Conservation (phyloP, 2,329 filamentous ascomycete genomes). For the Aspergillaceae sp. region DNA sequence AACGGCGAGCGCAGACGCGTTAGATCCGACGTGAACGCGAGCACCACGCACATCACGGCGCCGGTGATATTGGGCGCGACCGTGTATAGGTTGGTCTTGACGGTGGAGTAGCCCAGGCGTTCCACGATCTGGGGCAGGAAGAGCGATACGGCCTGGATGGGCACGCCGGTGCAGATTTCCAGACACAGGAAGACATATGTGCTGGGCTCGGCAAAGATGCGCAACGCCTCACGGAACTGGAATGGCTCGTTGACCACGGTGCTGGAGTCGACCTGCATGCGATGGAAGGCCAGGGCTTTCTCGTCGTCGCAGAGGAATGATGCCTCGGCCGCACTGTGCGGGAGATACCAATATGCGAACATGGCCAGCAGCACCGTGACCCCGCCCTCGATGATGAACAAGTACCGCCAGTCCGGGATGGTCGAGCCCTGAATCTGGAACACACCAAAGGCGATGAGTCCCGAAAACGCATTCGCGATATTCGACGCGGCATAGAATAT, state of each 20-base stretch:
- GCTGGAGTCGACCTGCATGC: slow-evolving; percentile 68
- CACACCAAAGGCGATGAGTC: slow-evolving; percentile 51
- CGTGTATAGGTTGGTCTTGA: slow-evolving; percentile 70
- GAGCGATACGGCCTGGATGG: slow-evolving; percentile 48
- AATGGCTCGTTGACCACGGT: slow-evolving; percentile 53
- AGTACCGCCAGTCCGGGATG: slow-evolving; percentile 45
- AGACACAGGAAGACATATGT: slow-evolving; percentile 49
- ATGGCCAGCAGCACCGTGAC: slow-evolving; percentile 53
- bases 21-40: slow-evolving; percentile 63
- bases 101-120: slow-evolving; percentile 44
- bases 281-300: slow-evolving; percentile 58
- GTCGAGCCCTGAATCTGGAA: slow-evolving; percentile 48
- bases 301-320: slow-evolving; percentile 59
- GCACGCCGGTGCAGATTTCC: slow-evolving; percentile 52
- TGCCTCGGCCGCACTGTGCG: slow-evolving; percentile 54
- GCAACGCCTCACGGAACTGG: slow-evolving; percentile 42
- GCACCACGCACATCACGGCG: slow-evolving; percentile 60
- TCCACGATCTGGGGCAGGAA: slow-evolving; percentile 53
- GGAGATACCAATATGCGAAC: slow-evolving; percentile 63
- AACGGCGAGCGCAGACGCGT: slow-evolving; percentile 63
- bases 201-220: slow-evolving; percentile 47
- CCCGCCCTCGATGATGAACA: slow-evolving; percentile 50
- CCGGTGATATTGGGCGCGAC: slow-evolving; percentile 72
- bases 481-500: slow-evolving; percentile 69
- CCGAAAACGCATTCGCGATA: slow-evolving; percentile 61